Evolutionary conservation across 495 filamentous ascomycete genomes (phyloP).

Genomic region (Aspergillus baeticus): DNA sequence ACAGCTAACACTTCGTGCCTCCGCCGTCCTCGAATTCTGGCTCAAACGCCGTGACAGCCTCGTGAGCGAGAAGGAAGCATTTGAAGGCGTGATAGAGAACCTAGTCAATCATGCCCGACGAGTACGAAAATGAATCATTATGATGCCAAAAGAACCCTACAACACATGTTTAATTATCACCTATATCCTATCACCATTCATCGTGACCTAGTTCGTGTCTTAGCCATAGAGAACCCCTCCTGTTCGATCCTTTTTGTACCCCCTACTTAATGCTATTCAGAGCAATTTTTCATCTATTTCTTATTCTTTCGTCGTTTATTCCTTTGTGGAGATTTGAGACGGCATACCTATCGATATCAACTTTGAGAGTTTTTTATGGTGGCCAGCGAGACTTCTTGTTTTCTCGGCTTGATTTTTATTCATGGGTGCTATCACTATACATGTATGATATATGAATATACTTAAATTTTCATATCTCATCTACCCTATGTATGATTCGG

Average conservation of each 20-base stretch:
- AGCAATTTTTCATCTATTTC: neutral
- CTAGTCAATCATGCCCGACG: slow-evolving; percentile 92
- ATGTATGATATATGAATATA: no score
- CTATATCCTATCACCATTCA: no score
- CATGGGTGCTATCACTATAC: no score
- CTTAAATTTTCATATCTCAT: no score
- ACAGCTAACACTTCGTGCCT: slow-evolving; percentile 63
- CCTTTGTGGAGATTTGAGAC: no score
- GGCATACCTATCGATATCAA: no score
- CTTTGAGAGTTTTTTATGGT: no score
- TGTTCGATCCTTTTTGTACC: neutral
- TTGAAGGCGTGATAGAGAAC: slow-evolving; percentile 98
- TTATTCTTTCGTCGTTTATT: no score
- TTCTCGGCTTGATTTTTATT: no score
- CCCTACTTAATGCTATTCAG: neutral
- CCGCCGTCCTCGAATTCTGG: slow-evolving; percentile 85
- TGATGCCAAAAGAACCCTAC: neutral
- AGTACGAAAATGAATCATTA: slow-evolving; percentile 61
- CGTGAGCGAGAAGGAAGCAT: slow-evolving; percentile 87
- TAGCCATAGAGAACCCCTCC: neutral
- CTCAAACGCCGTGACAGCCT: slow-evolving; percentile 78
- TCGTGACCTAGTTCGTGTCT: no score
- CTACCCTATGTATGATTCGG: no score
- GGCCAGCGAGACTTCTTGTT: no score
- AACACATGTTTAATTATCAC: neutral